Base-by-base conservation (phyloP, 352 stramenopile species). In the Ochromonadaceae sp. region DNA sequence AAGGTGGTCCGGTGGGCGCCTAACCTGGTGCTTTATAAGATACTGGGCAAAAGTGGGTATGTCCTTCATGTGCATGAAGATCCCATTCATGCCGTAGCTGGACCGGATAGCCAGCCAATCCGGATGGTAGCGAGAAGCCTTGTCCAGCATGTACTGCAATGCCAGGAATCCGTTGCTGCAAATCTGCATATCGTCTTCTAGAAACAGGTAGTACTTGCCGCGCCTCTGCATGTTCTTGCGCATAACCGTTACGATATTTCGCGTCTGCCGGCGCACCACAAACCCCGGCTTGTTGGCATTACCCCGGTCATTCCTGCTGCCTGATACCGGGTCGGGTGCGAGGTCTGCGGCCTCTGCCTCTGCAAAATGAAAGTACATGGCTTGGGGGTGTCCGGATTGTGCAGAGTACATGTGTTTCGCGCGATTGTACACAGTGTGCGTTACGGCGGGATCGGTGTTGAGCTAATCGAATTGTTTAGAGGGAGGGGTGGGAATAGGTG, bases 1-100 rank as follows among this genome's bases (percentile, higher is more conserved):
- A 28, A 81, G 69, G 65, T 81, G 76, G 48, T 81, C 76, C 25
- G 76, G 76, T n/a, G 77, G 76, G n/a, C 76, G 58, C 22, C 71
- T 59, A 25, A 47, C 48, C 48, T 81, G 72, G 40, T 78, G 67
- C 41, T 67, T 40, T 12, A 72, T 28, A 28, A 81, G 31, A 67
- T 81, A 81, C 20, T 9, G 36, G 2, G 66, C 46, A 26, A 81
- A 78, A 1, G 25, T 41, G n/a, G 38, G 7, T 0, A 81, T 22
- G 58, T 81, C 76, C 28, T 72, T 56, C 10, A 70, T 67, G 40
- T 72, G 71, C 22, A 81, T 53, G 12, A 82, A 17, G 25, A 80
- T 77, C 0, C 76, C 76, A 53, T 80, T 81, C 72, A 81, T 77
- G 14, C 76, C 76, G 52, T 74, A 81, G 32, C 42, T 72, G 2